phyloP scores from a whole-genome alignment of 192 early-diverging fungal genomes.

The Podila clonocystis region DNA sequence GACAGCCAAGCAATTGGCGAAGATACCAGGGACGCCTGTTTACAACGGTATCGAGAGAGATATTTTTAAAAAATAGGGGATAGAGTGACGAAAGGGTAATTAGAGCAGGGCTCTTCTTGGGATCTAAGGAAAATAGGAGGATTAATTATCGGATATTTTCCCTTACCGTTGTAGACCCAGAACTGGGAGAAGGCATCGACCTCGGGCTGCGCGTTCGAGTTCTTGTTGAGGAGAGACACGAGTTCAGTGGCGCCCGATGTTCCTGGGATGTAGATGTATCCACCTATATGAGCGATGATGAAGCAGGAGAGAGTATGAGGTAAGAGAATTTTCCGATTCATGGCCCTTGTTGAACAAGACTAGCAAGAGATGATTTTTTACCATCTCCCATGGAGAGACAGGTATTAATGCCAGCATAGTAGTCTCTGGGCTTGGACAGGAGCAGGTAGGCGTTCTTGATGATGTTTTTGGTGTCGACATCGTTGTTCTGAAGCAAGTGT shows the following conservation, averaged over 20 bases:
- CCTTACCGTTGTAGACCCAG: slow-evolving; percentile 42
- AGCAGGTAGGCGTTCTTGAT: slow-evolving; percentile 44
- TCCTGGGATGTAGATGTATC: slow-evolving; percentile 12
- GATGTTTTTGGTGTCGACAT: slow-evolving; percentile 31
- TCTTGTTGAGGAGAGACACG: slow-evolving; percentile 3
- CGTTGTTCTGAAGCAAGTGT: slow-evolving; percentile 37
- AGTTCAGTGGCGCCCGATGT: slow-evolving; percentile 1
- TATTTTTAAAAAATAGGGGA: too few species aligned
- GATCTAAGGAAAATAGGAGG: background rate
- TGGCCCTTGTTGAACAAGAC: too few species aligned
- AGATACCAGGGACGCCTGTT: slow-evolving; percentile 23
- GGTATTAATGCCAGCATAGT: slow-evolving; percentile 37
- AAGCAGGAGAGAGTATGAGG: background rate
- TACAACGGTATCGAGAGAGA: too few species aligned
- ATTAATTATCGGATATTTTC: background rate
- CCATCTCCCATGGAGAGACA: slow-evolving; percentile 47
- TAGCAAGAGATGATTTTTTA: background rate
- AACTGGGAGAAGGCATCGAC: slow-evolving; percentile 10
- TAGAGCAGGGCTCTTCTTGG: background rate
- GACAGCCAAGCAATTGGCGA: slow-evolving; percentile 31
- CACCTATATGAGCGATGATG: slow-evolving; percentile 1
- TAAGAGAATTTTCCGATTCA: too few species aligned
- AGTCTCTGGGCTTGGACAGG: slow-evolving; percentile 25
- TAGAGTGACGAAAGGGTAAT: background rate
- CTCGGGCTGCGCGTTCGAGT: background rate